Conservation (phyloP, 345 rosid species). For the Syzygium grande region DNA sequence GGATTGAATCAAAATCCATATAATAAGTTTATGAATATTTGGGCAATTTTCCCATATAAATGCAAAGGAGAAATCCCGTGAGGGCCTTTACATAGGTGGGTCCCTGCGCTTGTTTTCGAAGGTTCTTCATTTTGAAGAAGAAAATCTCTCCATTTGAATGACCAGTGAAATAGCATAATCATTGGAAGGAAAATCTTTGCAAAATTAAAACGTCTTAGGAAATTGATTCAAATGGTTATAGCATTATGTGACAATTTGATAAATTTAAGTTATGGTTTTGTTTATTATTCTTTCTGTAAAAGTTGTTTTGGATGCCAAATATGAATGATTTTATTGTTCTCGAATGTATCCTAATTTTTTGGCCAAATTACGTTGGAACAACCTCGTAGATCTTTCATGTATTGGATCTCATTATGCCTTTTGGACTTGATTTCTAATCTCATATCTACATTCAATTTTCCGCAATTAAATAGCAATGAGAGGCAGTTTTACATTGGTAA, state of each 20-base stretch:
- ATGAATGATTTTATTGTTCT: background rate
- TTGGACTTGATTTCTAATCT: background rate
- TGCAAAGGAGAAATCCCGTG: background rate
- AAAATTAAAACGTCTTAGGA: background rate
- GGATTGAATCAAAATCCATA: rapidly evolving
- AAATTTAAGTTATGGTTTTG: background rate
- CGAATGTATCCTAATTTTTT: background rate
- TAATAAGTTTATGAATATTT: background rate
- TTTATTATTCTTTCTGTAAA: background rate
- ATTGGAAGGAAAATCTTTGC: background rate
- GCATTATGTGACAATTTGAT: background rate
- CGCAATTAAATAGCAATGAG: background rate
- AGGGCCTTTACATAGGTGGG: background rate
- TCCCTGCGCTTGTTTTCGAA: background rate
- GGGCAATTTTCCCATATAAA: background rate
- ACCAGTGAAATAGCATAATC: background rate
- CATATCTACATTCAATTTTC: background rate
- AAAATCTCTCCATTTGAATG: background rate
- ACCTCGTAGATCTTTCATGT: background rate
- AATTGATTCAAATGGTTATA: background rate
- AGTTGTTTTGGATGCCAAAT: background rate
- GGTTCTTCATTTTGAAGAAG: background rate
- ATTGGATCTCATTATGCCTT: background rate
- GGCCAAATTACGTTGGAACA: background rate
- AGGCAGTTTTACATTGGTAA: background rate